Evolutionary conservation across 805 yeast genomes (phyloP), one percentile per base, ranked within the genome.

Genomic region (Zygosaccharomyces kombuchaensis): DNA sequence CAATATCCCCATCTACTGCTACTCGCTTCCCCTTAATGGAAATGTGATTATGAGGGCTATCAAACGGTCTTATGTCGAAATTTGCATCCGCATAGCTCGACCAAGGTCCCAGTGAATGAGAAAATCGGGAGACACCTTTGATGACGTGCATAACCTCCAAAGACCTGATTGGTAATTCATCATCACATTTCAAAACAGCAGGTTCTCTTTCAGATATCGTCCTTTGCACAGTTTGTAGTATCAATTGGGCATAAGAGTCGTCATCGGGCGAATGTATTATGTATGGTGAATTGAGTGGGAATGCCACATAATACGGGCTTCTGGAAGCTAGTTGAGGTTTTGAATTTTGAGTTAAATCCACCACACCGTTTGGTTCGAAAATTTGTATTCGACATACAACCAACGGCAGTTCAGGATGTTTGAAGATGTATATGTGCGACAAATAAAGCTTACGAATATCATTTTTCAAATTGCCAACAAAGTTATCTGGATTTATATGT

Each of bases 81-180:
- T 71, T 66, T 0, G 80, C 80, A 52, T 81, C 80, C 0, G 95
- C 91, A 60, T 84, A 87, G 0, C 82, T 76, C 0, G 77, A 60
- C 95, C 95, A 87, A 6, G 78, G 71, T 0, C 91, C 95, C 44
- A 82, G 57, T 8, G 89, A 73, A 23, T 75, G 68, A 0, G 82
- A 72, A 53, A 76, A 77, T 43, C 90, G 66, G 1, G 89, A 80
- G 17, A 73, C 74, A 2, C 90, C 89, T 45, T 77, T 73, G 10
- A 81, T 56, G 2, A 81, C 68, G 51, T 75, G 79, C 69, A 80
- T 76, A 0, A 83, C 69, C 34, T 77, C 77, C 31, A 84, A 59
- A 1, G 82, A 76, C 46, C 60, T 63, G 19, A 69, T 70, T 29
- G 68, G 77, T 51, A 52, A 55, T 34, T 58, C 76, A 35, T 57